Percentiles rank a stretch among this genome's conserved stretches.
These are phyloP conservation scores for Bipolaris bicolor DNA, from an alignment of 2,329 filamentous ascomycete genomes.

Conservation along the genomic window DNA sequence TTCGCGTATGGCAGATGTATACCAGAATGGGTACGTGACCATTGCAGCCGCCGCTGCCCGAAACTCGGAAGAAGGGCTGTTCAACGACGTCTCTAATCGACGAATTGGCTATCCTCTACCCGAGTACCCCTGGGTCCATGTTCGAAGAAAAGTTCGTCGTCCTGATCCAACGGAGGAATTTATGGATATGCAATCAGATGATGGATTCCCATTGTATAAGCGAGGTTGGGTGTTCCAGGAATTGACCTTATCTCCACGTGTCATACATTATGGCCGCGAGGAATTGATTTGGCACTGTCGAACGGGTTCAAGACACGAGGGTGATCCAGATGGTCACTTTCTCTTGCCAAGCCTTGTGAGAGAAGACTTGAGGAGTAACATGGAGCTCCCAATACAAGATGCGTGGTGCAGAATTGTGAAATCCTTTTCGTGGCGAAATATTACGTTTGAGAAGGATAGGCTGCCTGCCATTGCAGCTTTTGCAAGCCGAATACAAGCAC, in stretches of 20 bases:
- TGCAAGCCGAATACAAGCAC: background rate
- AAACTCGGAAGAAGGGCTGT: background rate
- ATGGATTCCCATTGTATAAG: background rate
- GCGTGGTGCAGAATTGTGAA: background rate
- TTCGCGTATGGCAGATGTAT: slow-evolving; percentile 1
- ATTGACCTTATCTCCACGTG: slow-evolving; percentile 2
- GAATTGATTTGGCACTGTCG: slow-evolving; percentile 19
- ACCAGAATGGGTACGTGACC: background rate
- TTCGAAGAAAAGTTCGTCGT: background rate
- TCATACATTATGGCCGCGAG: slow-evolving; percentile 7
- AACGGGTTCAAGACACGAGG: background rate
- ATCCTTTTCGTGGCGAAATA: background rate
- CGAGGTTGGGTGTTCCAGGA: slow-evolving; percentile 5
- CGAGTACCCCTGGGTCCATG: background rate
- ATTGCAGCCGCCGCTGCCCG: background rate
- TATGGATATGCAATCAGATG: background rate
- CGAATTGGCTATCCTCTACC: background rate
- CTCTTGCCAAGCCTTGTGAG: background rate
- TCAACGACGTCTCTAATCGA: background rate
- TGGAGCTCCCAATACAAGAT: too few species aligned
- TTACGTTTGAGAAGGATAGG: background rate
- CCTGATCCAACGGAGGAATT: background rate
- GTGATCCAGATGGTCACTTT: background rate
- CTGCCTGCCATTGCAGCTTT: slow-evolving; percentile 2
- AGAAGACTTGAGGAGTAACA: background rate